phyloP scores from a whole-genome alignment of 768 basidiomycete species.

The Rhodotorula graminis region DNA sequence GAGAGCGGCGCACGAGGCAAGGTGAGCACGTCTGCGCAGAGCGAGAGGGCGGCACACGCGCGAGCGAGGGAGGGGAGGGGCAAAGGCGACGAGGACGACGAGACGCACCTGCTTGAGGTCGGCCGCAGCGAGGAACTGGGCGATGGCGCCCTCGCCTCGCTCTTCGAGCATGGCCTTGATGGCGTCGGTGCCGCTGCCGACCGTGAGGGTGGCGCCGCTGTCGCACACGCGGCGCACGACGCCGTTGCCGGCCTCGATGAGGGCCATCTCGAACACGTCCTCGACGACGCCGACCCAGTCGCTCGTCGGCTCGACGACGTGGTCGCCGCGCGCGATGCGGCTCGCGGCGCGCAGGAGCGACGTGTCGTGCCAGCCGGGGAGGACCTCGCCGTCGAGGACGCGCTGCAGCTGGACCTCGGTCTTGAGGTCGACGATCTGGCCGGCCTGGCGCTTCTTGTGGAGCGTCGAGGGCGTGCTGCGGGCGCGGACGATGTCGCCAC shows the following conservation, averaged over 20 bases:
- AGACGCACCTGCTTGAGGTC: conserved; percentile 17
- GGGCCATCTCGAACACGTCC: conserved; percentile 38
- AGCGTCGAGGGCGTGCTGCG: background rate
- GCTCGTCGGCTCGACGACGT: conserved; percentile 22
- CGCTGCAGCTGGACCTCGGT: conserved; percentile 19
- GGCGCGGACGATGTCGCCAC: conserved; percentile 27
- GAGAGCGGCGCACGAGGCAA: too few species aligned
- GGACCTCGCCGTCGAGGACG: conserved; percentile 14
- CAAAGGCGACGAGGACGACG: too few species aligned
- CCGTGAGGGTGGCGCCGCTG: conserved; percentile 10
- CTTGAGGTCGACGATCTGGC: conserved; percentile 11
- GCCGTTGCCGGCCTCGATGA: conserved; percentile 32
- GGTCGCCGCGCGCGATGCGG: conserved; percentile 28
- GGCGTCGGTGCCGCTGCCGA: conserved; percentile 25
- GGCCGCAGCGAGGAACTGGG: conserved; percentile 12
- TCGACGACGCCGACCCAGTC: conserved; percentile 38
- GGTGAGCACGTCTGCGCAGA: too few species aligned
- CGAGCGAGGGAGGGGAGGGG: background rate
- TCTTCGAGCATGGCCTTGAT: conserved; percentile 25
- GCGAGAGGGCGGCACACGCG: too few species aligned
- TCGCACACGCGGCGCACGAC: conserved; percentile 30
- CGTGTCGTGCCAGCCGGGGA: conserved; percentile 15
- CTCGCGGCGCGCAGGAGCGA: conserved; percentile 14
- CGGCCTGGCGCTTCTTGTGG: conserved; percentile 5
- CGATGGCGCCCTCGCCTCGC: conserved; percentile 13